Conservation (phyloP, 106 monocot genomes). For the Dioscorea dumetorum region DNA sequence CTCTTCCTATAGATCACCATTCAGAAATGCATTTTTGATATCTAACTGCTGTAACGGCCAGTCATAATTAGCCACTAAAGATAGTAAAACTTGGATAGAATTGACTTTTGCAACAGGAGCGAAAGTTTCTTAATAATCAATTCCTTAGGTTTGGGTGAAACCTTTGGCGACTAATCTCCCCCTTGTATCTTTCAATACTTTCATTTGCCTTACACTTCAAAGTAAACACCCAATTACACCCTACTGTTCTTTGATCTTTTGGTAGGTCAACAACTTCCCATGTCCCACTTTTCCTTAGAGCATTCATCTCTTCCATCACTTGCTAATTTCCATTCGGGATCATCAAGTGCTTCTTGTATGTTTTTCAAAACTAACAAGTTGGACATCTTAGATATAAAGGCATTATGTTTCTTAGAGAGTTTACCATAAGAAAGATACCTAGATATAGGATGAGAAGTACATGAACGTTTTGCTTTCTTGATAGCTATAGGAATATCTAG, state of each 20-base stretch:
- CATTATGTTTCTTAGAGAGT: background rate
- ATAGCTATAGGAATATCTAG: background rate
- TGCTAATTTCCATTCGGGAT: background rate
- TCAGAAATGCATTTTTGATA: too few species aligned
- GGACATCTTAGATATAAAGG: slow-evolving; percentile 2
- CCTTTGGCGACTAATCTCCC: slow-evolving; percentile 4
- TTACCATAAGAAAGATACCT: slow-evolving; percentile 1
- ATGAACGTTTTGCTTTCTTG: background rate
- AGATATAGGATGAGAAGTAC: slow-evolving; percentile 3
- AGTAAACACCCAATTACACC: slow-evolving; percentile 8
- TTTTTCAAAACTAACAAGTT: slow-evolving; percentile 2
- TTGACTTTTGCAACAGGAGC: too few species aligned
- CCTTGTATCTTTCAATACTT: slow-evolving; percentile 5
- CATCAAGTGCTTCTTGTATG: background rate
- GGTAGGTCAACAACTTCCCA: background rate
- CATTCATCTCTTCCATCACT: background rate
- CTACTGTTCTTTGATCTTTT: background rate
- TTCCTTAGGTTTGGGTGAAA: background rate
- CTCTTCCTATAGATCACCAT: too few species aligned
- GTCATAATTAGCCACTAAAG: too few species aligned
- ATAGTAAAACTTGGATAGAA: too few species aligned
- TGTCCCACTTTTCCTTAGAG: too few species aligned
- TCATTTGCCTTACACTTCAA: slow-evolving; percentile 4
- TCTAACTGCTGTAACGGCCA: too few species aligned
- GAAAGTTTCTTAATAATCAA: too few species aligned